Evolutionary conservation across 2,329 filamentous ascomycete genomes (phyloP).

Genomic region (Cladosporium sp.): DNA sequence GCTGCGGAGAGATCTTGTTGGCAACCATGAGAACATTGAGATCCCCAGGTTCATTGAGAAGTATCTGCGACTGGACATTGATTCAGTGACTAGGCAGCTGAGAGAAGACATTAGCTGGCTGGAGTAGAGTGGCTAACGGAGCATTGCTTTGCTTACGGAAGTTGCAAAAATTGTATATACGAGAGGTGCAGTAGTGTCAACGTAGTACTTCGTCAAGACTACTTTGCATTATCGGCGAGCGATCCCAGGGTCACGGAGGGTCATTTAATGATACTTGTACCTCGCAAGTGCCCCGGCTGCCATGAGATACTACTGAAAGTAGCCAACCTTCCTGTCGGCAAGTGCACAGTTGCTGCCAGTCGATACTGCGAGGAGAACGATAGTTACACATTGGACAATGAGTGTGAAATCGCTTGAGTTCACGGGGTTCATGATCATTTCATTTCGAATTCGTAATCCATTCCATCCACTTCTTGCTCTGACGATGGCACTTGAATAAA

Average conservation of each 20-base stretch:
- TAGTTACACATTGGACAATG: neutral
- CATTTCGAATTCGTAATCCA: neutral
- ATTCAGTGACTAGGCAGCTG: conserved; percentile 30
- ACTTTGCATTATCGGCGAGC: neutral
- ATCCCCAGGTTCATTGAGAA: conserved; percentile 33
- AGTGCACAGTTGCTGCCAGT: neutral
- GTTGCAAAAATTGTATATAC: neutral
- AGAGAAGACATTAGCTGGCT: conserved; percentile 17
- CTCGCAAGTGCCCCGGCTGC: neutral
- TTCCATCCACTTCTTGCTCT: neutral
- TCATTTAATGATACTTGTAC: neutral
- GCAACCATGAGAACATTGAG: conserved; percentile 37
- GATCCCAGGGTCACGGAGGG: neutral
- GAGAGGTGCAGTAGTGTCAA: neutral
- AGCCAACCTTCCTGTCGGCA: neutral
- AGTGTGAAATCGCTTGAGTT: neutral
- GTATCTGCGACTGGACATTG: conserved; percentile 31
- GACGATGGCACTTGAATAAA: neutral
- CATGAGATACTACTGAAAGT: neutral
- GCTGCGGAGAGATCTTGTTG: conserved; percentile 30
- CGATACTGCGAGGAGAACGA: too few relatives aligned
- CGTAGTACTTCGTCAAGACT: neutral
- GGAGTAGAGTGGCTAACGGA: neutral
- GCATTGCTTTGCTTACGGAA: neutral
- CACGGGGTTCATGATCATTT: neutral